These are phyloP conservation scores for Lachancea quebecensis DNA, from an alignment of 805 yeast genomes.

Conservation along the genomic window DNA sequence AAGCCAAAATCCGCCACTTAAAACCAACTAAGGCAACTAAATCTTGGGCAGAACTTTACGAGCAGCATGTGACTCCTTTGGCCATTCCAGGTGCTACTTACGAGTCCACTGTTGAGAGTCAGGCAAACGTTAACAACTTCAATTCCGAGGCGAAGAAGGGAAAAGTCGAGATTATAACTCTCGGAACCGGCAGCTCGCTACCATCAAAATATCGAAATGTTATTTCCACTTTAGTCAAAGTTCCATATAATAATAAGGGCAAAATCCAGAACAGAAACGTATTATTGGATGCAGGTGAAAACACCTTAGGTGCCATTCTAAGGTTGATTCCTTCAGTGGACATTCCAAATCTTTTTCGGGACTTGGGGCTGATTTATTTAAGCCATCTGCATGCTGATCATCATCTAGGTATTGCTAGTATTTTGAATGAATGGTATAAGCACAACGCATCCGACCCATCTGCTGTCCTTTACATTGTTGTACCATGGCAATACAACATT, in stretches of 20 bases:
- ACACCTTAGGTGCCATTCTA: constrained; percentile 65
- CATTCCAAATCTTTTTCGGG: constrained; percentile 42
- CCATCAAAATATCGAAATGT: constrained; percentile 86
- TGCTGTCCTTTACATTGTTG: constrained; percentile 47
- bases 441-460: constrained; percentile 34
- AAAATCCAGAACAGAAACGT: constrained; percentile 37
- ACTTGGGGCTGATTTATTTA: constrained; percentile 58
- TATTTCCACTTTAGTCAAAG: constrained; percentile 64
- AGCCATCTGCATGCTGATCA: constrained; percentile 98
- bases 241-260: constrained; percentile 42
- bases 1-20: constrained; percentile 9
- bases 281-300: constrained; percentile 92
- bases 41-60: constrained; percentile 26
- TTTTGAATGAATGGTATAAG: constrained; percentile 62
- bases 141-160: constrained; percentile 36
- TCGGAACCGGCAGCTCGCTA: constrained; percentile 91
- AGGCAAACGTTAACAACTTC: constrained; percentile 27
- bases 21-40: constrained; percentile 4
- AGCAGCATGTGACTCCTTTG: constrained; percentile 24
- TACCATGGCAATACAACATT: constrained; percentile 67
- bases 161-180: constrained; percentile 60
- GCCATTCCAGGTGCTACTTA: constrained; percentile 21
- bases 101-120: constrained; percentile 24
- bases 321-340: constrained; percentile 52
- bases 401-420: constrained; percentile 73